A percentile compares a stretch with the other conserved stretches of the same genome.
phyloP scores from a whole-genome alignment of 192 early-diverging fungal genomes.

The Entophlyctis luteolus region DNA sequence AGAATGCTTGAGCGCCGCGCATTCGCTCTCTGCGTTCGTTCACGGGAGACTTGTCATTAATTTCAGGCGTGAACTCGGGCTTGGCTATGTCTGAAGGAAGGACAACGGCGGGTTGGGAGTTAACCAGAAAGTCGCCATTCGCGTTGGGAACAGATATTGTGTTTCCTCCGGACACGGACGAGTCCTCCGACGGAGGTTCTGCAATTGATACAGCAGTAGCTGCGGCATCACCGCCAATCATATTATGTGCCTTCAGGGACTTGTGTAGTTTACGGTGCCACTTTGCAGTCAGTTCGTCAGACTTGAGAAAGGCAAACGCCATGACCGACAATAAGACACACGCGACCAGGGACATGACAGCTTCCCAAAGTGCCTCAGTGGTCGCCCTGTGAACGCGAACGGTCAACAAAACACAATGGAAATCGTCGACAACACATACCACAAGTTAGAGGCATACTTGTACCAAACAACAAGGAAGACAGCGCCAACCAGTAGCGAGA shows the following conservation, averaged over 20 bases:
- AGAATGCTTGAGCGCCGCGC: constrained; percentile 45
- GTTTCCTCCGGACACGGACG: too few species aligned
- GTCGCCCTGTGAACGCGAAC: constrained; percentile 11
- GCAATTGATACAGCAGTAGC: too few species aligned
- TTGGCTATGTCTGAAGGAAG: too few species aligned
- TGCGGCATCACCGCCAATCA: too few species aligned
- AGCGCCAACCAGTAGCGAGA: background rate
- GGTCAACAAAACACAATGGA: background rate
- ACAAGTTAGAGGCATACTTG: constrained; percentile 18
- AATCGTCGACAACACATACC: constrained; percentile 1
- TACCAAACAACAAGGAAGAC: constrained; percentile 7
- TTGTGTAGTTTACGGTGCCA: constrained; percentile 59
- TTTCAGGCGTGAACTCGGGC: too few species aligned
- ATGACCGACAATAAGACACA: constrained; percentile 70
- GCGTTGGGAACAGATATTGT: too few species aligned
- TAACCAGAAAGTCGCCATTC: too few species aligned
- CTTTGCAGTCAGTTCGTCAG: constrained; percentile 69
- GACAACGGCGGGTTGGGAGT: too few species aligned
- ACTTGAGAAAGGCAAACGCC: constrained; percentile 67
- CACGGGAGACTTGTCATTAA: too few species aligned
- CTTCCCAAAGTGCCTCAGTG: constrained; percentile 77
- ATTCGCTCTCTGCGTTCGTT: too few species aligned
- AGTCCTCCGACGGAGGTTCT: too few species aligned
- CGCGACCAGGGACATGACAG: constrained; percentile 73
- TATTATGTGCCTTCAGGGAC: background rate